These are phyloP conservation scores for Breviolum minutum DNA, from an alignment of 73 alveolate species.

Conservation along the genomic window DNA sequence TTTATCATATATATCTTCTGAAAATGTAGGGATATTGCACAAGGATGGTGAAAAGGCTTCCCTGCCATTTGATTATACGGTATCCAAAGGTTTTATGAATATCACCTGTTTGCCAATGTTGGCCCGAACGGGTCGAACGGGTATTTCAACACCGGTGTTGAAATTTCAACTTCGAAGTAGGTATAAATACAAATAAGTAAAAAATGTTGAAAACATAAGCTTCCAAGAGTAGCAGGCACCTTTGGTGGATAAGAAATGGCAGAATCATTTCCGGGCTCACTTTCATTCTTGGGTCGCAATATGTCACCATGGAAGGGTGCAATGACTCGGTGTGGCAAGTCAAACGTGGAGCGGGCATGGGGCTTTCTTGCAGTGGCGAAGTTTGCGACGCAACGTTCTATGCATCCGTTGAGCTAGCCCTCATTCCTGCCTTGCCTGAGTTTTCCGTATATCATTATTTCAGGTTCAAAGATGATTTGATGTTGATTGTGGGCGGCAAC, in stretches of 20 bases:
- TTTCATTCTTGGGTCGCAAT: not conserved
- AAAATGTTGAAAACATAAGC: too few species aligned
- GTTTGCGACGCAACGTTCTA: not conserved
- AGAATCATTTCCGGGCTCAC: not conserved
- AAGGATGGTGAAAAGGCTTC: not conserved
- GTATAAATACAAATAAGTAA: too few species aligned
- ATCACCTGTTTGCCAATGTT: not conserved
- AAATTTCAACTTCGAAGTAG: too few species aligned
- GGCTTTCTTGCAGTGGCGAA: not conserved
- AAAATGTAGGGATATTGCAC: too few species aligned
- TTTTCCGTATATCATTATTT: not conserved
- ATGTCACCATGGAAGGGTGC: not conserved
- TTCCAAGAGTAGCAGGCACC: too few species aligned
- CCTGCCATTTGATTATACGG: too few species aligned
- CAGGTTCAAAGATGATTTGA: not conserved
- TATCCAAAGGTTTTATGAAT: not conserved
- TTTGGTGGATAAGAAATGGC: not conserved
- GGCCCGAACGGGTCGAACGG: slow-evolving; percentile 34
- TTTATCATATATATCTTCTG: not conserved
- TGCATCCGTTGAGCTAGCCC: not conserved
- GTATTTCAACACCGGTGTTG: not conserved
- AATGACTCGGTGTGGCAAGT: not conserved
- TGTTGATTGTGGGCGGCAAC: too few species aligned
- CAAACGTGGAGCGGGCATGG: not conserved
- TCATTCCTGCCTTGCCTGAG: not conserved